Evolutionary conservation across 2,329 filamentous ascomycete genomes (phyloP).

Genomic region (Claviceps humidiphila): DNA sequence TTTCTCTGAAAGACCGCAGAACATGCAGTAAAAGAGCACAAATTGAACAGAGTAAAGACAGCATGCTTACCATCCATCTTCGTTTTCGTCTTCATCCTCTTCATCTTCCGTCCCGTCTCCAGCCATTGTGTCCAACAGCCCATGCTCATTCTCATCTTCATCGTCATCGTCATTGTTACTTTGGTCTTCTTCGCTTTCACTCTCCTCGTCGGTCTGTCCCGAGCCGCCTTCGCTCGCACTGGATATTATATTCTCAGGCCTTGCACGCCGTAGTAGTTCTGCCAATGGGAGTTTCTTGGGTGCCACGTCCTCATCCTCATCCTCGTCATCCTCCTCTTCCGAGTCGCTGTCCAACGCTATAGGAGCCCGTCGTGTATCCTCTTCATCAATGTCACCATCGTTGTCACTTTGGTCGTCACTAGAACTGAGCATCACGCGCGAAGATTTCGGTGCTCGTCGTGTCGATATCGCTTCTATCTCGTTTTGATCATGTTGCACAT

Average conservation of each 20-base stretch:
- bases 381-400: not conserved
- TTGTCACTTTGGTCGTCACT: constrained; percentile 4
- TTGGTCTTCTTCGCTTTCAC: constrained; percentile 11
- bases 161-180: constrained; percentile 8
- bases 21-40: too few relatives aligned
- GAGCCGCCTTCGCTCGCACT: constrained; percentile 9
- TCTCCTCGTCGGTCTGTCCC: constrained; percentile 9
- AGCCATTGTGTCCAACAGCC: constrained; percentile 20
- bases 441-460: not conserved
- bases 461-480: not conserved
- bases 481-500: not conserved
- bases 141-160: constrained; percentile 11
- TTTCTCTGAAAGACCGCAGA: too few relatives aligned
- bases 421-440: not conserved
- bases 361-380: constrained; percentile 1
- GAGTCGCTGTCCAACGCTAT: constrained; percentile 4
- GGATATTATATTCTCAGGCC: constrained; percentile 9
- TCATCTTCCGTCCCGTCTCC: constrained; percentile 18
- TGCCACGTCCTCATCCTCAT: constrained; percentile 7
- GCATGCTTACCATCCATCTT: constrained; percentile 6
- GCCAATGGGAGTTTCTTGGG: constrained; percentile 11
- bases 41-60: too few relatives aligned
- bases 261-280: constrained; percentile 11
- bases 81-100: constrained; percentile 11
- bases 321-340: constrained; percentile 6